Evolutionary conservation across 2,329 filamentous ascomycete species (phyloP).

Genomic region (Talaromyces amestolkiae): DNA sequence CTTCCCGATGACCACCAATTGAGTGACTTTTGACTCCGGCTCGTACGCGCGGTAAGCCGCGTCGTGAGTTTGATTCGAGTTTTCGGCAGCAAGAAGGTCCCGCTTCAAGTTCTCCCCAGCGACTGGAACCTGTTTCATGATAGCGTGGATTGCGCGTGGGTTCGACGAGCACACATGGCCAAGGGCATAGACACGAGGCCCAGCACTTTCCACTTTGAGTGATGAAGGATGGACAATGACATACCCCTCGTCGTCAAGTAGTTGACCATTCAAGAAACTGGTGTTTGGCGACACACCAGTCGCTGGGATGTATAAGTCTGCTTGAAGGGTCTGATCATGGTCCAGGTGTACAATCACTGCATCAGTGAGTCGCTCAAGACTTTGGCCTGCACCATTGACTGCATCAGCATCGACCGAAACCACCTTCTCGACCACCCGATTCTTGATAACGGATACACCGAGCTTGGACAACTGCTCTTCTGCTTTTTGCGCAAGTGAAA

Average conservation of each 20-base stretch:
- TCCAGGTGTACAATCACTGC: constrained; percentile 40
- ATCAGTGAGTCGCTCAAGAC: constrained; percentile 21
- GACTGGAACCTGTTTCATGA: constrained; percentile 43
- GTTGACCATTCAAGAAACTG: constrained; percentile 33
- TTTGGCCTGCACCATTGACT: constrained; percentile 15
- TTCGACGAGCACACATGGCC: constrained; percentile 47
- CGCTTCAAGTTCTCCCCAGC: constrained; percentile 50
- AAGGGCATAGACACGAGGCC: constrained; percentile 46
- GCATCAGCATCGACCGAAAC: constrained; percentile 31
- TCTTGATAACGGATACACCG: constrained; percentile 50
- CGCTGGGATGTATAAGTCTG: constrained; percentile 52
- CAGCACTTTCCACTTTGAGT: constrained; percentile 39
- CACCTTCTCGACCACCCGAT: constrained; percentile 38
- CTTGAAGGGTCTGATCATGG: constrained; percentile 39
- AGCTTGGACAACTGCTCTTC: constrained; percentile 45
- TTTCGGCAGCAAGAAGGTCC: constrained; percentile 42
- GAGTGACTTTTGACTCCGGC: constrained; percentile 47
- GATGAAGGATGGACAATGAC: constrained; percentile 40
- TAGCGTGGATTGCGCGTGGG: constrained; percentile 44
- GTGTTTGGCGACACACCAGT: constrained; percentile 46
- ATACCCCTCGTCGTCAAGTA: constrained; percentile 38
- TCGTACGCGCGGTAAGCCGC: constrained; percentile 36
- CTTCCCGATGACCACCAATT: constrained; percentile 50
- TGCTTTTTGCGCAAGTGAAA: constrained; percentile 40
- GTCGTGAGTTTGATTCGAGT: constrained; percentile 18